These are phyloP conservation scores for Coemansia aciculifera DNA, from an alignment of 192 early-diverging fungal species.

Conservation along the genomic window DNA sequence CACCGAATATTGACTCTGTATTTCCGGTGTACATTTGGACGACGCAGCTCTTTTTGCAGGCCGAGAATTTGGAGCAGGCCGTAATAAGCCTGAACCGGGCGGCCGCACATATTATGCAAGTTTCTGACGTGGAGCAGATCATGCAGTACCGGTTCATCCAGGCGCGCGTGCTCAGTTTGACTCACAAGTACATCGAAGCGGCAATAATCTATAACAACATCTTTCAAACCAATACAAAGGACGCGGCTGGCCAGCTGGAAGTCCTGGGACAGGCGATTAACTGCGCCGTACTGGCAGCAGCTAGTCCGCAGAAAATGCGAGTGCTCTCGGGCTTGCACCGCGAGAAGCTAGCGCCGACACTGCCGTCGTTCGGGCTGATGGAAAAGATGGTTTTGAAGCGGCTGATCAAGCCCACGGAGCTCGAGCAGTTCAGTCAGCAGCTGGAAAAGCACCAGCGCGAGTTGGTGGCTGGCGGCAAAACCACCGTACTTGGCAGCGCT, in stretches of 20 bases:
- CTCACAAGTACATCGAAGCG: conserved; percentile 83
- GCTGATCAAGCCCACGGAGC: conserved; percentile 74
- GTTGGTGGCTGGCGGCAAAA: conserved; percentile 68
- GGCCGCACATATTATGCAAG: conserved; percentile 61
- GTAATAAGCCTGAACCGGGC: conserved; percentile 85
- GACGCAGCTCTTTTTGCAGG: conserved; percentile 81
- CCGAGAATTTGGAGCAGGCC: conserved; percentile 78
- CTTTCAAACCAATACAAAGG: conserved; percentile 67
- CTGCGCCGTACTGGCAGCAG: conserved; percentile 87
- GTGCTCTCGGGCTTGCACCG: conserved; percentile 87
- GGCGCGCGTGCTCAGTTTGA: conserved; percentile 81
- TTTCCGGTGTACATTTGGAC: conserved; percentile 82
- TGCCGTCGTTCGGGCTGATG: conserved; percentile 72
- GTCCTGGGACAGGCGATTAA: conserved; percentile 75
- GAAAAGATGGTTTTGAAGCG: conserved; percentile 96
- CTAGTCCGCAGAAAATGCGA: conserved; percentile 85
- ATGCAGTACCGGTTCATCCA: conserved; percentile 79
- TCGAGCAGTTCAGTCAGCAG: conserved; percentile 72
- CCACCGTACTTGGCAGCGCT: conserved; percentile 79
- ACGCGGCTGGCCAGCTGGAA: conserved; percentile 61
- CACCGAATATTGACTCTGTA: conserved; percentile 64
- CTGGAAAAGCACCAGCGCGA: conserved; percentile 81
- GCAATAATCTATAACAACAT: conserved; percentile 83
- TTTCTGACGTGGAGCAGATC: conserved; percentile 55
- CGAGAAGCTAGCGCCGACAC: conserved; percentile 84